Evolutionary conservation across 148 eudicot genomes (phyloP), one percentile per base, ranked within the genome.

Genomic region (Camellia japonica): DNA sequence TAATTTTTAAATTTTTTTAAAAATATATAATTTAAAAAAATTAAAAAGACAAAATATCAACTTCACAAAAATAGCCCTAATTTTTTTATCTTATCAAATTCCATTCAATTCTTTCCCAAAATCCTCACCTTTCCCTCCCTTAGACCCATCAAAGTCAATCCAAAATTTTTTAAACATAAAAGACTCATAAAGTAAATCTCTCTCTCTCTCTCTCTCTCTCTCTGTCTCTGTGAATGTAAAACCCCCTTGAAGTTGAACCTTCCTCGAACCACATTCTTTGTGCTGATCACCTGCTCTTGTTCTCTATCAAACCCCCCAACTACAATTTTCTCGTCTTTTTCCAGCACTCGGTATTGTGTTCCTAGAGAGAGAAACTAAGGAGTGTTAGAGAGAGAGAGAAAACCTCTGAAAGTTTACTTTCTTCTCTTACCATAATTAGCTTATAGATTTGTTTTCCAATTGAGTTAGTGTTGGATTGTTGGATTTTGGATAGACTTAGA

Each of bases 261-360:
- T 61, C 78, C 52, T 43, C 0, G n/a, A 69, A 82, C 78, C 79
- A 74, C 65, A 19, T 75, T 82, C 75, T 76, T 73, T 79, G 79
- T 79, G 85, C 74, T 65, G 58, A 67, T 73, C 78, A 80, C 82
- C 83, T 77, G 85, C 74, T 75, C 67, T 13, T 13, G 20, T 12
- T 42, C 41, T 65, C 10, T 16, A 3, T 49, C 52, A 0, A 83
- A 20, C 65, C 51, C 79, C 30, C 59, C 43, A 52, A 66, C 55
- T 55, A 63, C 9, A 42, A n/a, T 30, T 18, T 9, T 7, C 52
- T 49, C 47, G 13, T 52, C 10, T 42, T 49, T 52, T 60, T 6
- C 62, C 87, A 70, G 75, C 80, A 74, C 55, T 79, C n/a, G 70
- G 80, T 79, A 30, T 30, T 30, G 71, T 42, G 19, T 67, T 69